Base-by-base conservation (phyloP, 2,329 filamentous ascomycete genomes). In the Penicillium verrucosum region DNA sequence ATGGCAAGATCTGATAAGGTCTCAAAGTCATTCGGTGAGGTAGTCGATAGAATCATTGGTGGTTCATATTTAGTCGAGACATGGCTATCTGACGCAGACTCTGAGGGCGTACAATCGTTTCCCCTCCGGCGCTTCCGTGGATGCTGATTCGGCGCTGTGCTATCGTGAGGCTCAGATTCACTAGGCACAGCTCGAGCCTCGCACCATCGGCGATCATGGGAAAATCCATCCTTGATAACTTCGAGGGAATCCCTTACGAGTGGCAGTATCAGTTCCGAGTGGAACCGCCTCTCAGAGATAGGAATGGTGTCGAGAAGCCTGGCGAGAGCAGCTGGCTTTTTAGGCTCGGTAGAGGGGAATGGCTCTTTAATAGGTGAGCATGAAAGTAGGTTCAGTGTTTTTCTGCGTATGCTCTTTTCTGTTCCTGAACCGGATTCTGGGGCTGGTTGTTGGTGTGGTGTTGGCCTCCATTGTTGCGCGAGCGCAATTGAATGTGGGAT, bases 401-500 rank as follows among this genome's bases (percentile, higher is more conserved):
- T 46, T 3, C 46, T n/a, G 16, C 10, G 16, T 11, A 11, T 18
- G 8, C 25, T 41, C 44, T 46, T 36, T 54, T 42, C 41, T 30
- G 40, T 29, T 38, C 11, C 29, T 14, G 34, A 9, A 9, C 21
- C 36, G n/a, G 29, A 43, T 27, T 40, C 30, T 37, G 47, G 37
- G 14, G 37, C 18, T 51, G 43, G 10, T 40, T 43, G 50, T 37
- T 52, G 34, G 37, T 32, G 36, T n/a, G 36, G 21, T 47, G 50
- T 32, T n/a, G 40, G 21, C 40, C 60, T 68, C 21, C 71, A 73
- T 69, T 86, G 73, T 69, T 87, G 85, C 6, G 81, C 82, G 7
- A 74, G 64, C 18, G 77, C 74, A 54, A 87, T 85, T 1, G 85
- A 86, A 5, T 67, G 68, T 2, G 85, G 84, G 10, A 85, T 80